Evolutionary conservation across 2,329 filamentous ascomycete species (phyloP), one percentile per base, ranked within the genome.

Genomic region (Venturia nashicola): DNA sequence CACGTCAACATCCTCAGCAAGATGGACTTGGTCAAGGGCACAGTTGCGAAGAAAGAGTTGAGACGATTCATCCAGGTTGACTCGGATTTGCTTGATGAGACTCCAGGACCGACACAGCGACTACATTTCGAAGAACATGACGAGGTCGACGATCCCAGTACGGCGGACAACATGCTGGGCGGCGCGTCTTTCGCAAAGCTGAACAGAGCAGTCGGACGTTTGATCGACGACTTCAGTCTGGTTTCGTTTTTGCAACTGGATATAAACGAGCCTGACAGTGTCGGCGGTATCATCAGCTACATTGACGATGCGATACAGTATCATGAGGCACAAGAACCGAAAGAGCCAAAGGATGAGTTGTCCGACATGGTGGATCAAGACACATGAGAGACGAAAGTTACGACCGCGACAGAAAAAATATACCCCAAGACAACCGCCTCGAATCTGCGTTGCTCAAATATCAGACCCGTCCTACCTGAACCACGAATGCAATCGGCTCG

Each of bases 181-280:
- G 92, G 93, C 3, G 82, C 84, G 0, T 89, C 89, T 20, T 97
- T 96, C 75, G 84, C 89, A 66, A 83, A 85, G 69, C 78, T 97
- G 68, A 97, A 97, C 73, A 84, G 85, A 66, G 93, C 93, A 0
- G 93, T 99, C 5, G 94, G 90, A 0, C 85, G 89, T 62, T 79
- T 99, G 68, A 96, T 99, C 68, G 94, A 97, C 74, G 94, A 91
- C 75, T 99, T 97, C 77, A 96, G 91, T 77, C 95, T 99, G 90
- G 90, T 99, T 14, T 96, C 90, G 59, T 99, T 96, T 73, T 80
- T 97, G 65, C 90, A 92, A 77, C 80, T 97, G 55, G 90, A 97
- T 72, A 88, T 87, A 36, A 89, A 94, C 68, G 87, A 96, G 70
- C 93, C 97, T 76, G 91, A 97, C 70, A 97, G 93, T 71, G 86